Conservation (phyloP, 108 stramenopile genomes). For the Nannochloropsis salina region DNA sequence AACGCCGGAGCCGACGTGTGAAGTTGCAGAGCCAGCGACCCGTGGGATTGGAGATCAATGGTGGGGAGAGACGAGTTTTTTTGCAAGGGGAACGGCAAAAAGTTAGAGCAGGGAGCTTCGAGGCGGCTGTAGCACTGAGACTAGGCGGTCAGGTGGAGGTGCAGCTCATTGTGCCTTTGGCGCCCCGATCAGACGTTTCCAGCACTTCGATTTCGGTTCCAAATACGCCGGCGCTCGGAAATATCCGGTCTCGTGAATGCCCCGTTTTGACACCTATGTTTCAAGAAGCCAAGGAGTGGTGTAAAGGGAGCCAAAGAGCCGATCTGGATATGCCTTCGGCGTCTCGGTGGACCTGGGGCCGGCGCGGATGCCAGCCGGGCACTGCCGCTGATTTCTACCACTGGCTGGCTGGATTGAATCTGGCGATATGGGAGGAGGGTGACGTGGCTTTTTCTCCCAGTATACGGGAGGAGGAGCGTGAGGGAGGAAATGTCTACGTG, state of each 20-base stretch:
- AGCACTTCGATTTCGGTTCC: not conserved
- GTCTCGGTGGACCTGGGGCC: not conserved
- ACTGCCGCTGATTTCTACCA: not conserved
- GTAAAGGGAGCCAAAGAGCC: not conserved
- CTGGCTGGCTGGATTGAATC: not conserved
- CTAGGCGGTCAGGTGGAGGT: not conserved
- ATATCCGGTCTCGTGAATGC: not conserved
- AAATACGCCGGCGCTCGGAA: not conserved
- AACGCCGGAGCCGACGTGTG: not conserved
- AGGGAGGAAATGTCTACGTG: not conserved
- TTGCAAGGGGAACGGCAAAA: constrained; percentile 1
- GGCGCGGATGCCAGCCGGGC: not conserved
- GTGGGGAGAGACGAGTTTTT: not conserved
- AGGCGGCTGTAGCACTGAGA: not conserved
- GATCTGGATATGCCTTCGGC: not conserved
- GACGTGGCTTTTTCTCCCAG: not conserved
- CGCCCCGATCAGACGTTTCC: not conserved
- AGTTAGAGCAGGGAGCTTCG: not conserved
- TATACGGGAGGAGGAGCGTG: not conserved
- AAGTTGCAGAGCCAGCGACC: constrained; percentile 6
- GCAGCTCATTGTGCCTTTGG: not conserved
- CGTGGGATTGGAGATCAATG: not conserved
- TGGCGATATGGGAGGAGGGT: constrained; percentile 1
- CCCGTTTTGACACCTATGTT: not conserved
- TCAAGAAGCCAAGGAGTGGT: not conserved